A percentile compares a stretch with the other conserved stretches of the same genome.
Evolutionary conservation across 768 basidiomycete genomes (phyloP).

Genomic region (Psilocybe tampanensis): DNA sequence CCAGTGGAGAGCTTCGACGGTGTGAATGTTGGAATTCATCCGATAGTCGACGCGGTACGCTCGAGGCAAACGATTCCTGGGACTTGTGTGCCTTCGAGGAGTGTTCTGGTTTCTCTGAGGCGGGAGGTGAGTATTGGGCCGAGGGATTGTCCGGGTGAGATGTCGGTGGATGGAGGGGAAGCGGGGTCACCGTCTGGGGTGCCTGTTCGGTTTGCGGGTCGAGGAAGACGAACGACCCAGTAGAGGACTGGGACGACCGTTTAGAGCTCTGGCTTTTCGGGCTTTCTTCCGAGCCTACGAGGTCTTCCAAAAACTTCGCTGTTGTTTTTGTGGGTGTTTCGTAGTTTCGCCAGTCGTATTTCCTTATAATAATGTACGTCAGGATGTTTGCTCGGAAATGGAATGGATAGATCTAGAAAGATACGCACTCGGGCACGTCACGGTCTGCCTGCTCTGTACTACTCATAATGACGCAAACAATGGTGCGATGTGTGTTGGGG

Average conservation of each 20-base stretch:
- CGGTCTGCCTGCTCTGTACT: too few relatives aligned
- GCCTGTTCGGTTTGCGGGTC: not conserved
- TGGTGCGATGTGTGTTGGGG: too few relatives aligned
- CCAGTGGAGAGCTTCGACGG: not conserved
- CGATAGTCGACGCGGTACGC: conserved; percentile 7
- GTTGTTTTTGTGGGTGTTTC: not conserved
- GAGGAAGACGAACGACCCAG: not conserved
- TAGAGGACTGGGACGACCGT: not conserved
- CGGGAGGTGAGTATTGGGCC: not conserved
- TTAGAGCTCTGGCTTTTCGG: not conserved
- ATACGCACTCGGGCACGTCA: too few relatives aligned
- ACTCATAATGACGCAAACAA: too few relatives aligned
- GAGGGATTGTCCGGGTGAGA: not conserved
- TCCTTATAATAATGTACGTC: not conserved
- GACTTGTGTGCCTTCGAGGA: conserved; percentile 3
- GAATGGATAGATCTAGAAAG: too few relatives aligned
- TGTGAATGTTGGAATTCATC: conserved; percentile 1
- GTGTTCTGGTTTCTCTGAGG: not conserved
- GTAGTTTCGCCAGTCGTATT: not conserved
- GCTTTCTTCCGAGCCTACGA: conserved; percentile 7
- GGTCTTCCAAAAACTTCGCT: not conserved
- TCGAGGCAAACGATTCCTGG: conserved; percentile 3
- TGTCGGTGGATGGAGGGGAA: not conserved
- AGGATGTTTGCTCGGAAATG: too few relatives aligned
- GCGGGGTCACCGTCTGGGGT: not conserved